Evolutionary conservation across 306 rosid genomes (phyloP).

Genomic region (Cicer pinnatifidum): DNA sequence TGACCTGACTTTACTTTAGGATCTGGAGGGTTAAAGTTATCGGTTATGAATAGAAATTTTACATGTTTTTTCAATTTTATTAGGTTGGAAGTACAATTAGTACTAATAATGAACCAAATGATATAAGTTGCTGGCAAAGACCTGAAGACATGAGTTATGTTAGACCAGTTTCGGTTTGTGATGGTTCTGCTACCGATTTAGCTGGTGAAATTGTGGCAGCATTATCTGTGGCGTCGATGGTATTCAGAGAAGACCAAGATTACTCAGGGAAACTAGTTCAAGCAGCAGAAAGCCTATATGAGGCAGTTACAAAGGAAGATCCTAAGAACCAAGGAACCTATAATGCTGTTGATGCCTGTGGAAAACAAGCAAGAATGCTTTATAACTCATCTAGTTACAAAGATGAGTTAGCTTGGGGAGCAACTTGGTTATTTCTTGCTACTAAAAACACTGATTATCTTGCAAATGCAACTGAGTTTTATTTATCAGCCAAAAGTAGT

Average conservation of each 20-base stretch:
- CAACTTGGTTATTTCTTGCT: conserved; percentile 77
- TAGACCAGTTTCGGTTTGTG: conserved; percentile 69
- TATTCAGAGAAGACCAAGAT: conserved; percentile 56
- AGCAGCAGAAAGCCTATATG: conserved; percentile 59
- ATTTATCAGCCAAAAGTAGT: conserved; percentile 49
- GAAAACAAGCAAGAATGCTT: conserved; percentile 66
- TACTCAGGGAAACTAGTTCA: conserved; percentile 56
- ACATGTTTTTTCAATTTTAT: conserved; percentile 16
- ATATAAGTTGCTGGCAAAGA: conserved; percentile 73
- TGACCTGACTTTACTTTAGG: too few species aligned
- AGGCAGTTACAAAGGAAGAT: conserved; percentile 50
- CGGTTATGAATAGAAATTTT: too few species aligned
- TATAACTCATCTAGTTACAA: conserved; percentile 63
- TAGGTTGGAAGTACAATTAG: conserved; percentile 75
- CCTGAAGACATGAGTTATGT: conserved; percentile 73
- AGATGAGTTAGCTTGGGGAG: conserved; percentile 89
- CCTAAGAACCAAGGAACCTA: conserved; percentile 63
- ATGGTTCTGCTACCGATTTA: conserved; percentile 70
- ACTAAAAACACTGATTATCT: conserved; percentile 59
- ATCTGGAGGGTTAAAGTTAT: too few species aligned
- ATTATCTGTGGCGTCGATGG: conserved; percentile 78
- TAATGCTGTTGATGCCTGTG: conserved; percentile 60
- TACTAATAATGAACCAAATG: conserved; percentile 47
- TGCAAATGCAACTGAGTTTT: conserved; percentile 52
- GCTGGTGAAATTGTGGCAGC: conserved; percentile 81